A percentile compares a stretch with the other conserved stretches of the same genome.
Evolutionary conservation across 495 filamentous ascomycete species (phyloP).

Genomic region (Aspergillus saccharolyticus): DNA sequence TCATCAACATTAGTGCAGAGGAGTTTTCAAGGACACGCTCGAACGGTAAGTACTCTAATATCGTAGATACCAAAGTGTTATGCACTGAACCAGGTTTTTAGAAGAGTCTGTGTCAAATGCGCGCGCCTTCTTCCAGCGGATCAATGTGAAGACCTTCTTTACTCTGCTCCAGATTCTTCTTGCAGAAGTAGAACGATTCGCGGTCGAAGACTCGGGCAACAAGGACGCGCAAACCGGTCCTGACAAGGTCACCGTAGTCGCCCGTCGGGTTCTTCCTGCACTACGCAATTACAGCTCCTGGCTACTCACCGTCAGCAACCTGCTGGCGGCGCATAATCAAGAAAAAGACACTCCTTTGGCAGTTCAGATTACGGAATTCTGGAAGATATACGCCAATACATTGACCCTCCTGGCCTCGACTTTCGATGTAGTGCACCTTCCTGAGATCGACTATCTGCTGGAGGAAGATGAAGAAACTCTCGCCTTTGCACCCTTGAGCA

Average conservation of each 20-base stretch:
- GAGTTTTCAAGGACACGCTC: slow-evolving; percentile 59
- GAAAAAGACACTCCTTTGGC: slow-evolving; percentile 53
- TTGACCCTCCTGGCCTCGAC: slow-evolving; percentile 58
- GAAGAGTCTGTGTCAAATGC: slow-evolving; percentile 45
- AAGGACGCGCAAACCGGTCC: slow-evolving; percentile 34
- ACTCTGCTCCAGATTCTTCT: slow-evolving; percentile 70
- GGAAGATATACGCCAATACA: slow-evolving; percentile 65
- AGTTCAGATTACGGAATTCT: slow-evolving; percentile 60
- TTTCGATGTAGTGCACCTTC: slow-evolving; percentile 54
- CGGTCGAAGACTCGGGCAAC: slow-evolving; percentile 41
- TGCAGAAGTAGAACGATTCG: slow-evolving; percentile 57
- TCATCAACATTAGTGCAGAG: slow-evolving; percentile 83
- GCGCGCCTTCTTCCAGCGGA: slow-evolving; percentile 66
- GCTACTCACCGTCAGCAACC: slow-evolving; percentile 50
- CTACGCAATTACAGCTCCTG: slow-evolving; percentile 72
- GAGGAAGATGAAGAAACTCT: slow-evolving; percentile 73
- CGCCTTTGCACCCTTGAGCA: slow-evolving; percentile 64
- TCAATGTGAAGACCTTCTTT: slow-evolving; percentile 79
- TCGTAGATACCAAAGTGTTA: not conserved
- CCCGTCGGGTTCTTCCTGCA: slow-evolving; percentile 61
- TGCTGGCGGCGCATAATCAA: slow-evolving; percentile 48
- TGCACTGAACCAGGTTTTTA: slow-evolving; percentile 26
- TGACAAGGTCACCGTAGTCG: slow-evolving; percentile 57
- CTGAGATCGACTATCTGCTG: slow-evolving; percentile 60
- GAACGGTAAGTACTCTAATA: slow-evolving; percentile 45